Base-by-base conservation (phyloP, 768 basidiomycete genomes). In the Pisolithus microcarpus region DNA sequence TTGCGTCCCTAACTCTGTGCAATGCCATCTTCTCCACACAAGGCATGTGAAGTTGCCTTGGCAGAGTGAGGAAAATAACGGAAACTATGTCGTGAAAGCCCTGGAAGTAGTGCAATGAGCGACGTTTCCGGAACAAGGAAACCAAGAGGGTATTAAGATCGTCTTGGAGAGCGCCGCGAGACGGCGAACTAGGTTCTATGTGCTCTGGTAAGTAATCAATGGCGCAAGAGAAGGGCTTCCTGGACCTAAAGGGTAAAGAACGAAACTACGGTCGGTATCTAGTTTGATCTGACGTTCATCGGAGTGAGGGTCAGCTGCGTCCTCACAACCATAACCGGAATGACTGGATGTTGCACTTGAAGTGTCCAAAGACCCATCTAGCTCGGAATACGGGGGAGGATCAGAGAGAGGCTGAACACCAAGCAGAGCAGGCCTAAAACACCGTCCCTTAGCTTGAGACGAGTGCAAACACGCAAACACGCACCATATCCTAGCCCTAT, bases 71-170 rank as follows among this genome's bases (percentile, higher is more conserved):
- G 58, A 82, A 83, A 4, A 96, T 53, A 11, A 96, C 91, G 0
- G 90, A 87, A 19, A 91, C 75, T 39, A 97, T 91, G 61, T 96
- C 93, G 61, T 96, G 93, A 67, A 88, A 95, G 42, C 93, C 93
- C 83, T 94, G 64, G 58, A 94, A 95, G 66, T 96, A 97, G 61
- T 77, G 79, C 46, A 95, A 69, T 36, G 73, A 78, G 11, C 84
- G 84, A 49, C 84, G 76, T 61, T 75, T 81, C 28, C 90, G 78
- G 61, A 96, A 85, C 13, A 93, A 58, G 7, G 79, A 72, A 4
- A 91, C 81, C 49, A 96, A 77, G 30, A 95, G 78, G 23, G 74
- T 71, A 63, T 91, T 76, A 19, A 96, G 73, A 40, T 81, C 75
- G 21, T 67, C 65, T 68, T 94, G 82, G 21, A 91, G 76, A 3